Evolutionary conservation across 495 filamentous ascomycete species (phyloP), one percentile per base, ranked within the genome.

Genomic region (Xylaria nigripes): DNA sequence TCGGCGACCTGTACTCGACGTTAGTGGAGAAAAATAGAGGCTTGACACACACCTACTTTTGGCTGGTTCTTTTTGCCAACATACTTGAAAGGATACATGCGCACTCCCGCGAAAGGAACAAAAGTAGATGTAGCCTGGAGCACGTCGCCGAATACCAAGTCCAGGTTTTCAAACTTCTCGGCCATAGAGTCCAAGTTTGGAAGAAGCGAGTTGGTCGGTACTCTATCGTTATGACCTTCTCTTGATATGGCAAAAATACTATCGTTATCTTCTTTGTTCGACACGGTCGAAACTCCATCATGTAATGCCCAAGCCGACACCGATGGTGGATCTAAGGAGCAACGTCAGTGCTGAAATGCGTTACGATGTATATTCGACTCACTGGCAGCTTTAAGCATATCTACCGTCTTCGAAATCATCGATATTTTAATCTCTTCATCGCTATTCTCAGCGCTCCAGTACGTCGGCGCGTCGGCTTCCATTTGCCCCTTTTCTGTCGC

Each of bases 41-140:
- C 9, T 29, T 9, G 5, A 47, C 18, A 25, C 21, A 21, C 44
- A 12, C 29, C 38, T 50, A 77, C 78, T 7, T 59, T 59, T 61
- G 77, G 63, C 9, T 68, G 63, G 43, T 77, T 69, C 0, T 68
- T 48, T 21, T 70, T 71, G 36, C 71, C 68, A 50, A 84, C 68
- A 58, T 81, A 85, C 44, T 69, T 76, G 64, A 82, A 79, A 0
- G 82, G 81, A 58, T 82, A 90, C 32, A 72, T 75, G 32, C 62
- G 72, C 29, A 91, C 68, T 0, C 81, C 71, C 13, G 72, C 60
- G 55, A 85, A 81, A 0, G 85, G 82, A 50, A 72, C 80, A 66
- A 90, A 90, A 5, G 9, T 5, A 40, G 53, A n/a, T 2, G 40
- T 54, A 10, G 61, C 47, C 6, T 49, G 18, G 9, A 66, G 58